Percentiles rank a stretch among this genome's conserved stretches.
These are phyloP conservation scores for Begonia loranthoides DNA, from an alignment of 306 rosid species.

Conservation along the genomic window DNA sequence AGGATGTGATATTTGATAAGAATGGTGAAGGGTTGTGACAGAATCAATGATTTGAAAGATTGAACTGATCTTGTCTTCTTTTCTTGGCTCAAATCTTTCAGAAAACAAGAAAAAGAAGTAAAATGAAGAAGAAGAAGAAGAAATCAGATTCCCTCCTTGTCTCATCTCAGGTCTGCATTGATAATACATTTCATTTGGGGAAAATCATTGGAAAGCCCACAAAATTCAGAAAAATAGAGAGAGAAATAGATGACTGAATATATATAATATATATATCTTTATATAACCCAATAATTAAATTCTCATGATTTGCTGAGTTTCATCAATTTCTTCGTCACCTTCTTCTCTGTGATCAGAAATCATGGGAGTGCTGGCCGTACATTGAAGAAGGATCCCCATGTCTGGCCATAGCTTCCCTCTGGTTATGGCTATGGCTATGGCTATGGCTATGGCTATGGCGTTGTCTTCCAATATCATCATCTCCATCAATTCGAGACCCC, in stretches of 20 bases:
- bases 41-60: no score
- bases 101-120: no score
- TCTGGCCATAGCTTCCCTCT: neutral
- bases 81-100: no score
- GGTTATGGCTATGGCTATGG: slow-evolving; percentile 11
- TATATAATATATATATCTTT: neutral
- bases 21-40: no score
- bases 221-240: neutral
- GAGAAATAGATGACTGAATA: neutral
- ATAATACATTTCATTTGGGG: neutral
- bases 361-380: slow-evolving; percentile 60
- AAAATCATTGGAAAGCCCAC: neutral
- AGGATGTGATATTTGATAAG: no score
- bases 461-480: neutral
- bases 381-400: slow-evolving; percentile 41
- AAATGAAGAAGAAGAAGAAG: neutral
- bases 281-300: neutral
- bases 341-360: slow-evolving; percentile 27
- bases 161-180: neutral
- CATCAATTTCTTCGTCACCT: neutral
- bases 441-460: slow-evolving; percentile 23
- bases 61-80: no score
- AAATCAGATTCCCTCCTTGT: neutral
- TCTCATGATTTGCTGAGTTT: neutral
- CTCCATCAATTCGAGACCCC: slow-evolving; percentile 35